Conservation (phyloP, 2,329 filamentous ascomycete genomes). For the Xylaria sp. region DNA sequence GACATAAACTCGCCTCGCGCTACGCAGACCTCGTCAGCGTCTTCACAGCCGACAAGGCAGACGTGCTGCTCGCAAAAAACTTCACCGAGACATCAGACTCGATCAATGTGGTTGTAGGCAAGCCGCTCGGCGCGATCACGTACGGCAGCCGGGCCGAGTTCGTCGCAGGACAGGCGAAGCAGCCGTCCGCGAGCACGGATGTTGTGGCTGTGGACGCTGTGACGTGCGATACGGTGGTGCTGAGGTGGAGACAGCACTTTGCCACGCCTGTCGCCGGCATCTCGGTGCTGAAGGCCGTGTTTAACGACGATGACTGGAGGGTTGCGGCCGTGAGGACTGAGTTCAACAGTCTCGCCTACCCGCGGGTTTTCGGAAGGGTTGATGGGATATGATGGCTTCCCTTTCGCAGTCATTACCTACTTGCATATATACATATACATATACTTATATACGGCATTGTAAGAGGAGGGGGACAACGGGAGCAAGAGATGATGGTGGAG, state of each 20-base stretch:
- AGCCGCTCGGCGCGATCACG: slow-evolving; percentile 48
- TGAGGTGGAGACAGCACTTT: too few species aligned
- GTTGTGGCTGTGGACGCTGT: slow-evolving; percentile 40
- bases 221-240: slow-evolving; percentile 42
- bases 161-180: slow-evolving; percentile 41
- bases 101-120: slow-evolving; percentile 49
- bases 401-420: too few species aligned
- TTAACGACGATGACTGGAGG: slow-evolving; percentile 42
- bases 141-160: slow-evolving; percentile 50
- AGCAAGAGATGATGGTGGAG: too few species aligned
- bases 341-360: slow-evolving; percentile 50
- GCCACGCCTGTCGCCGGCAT: too few species aligned
- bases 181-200: too few species aligned
- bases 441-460: too few species aligned
- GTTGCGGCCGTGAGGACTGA: slow-evolving; percentile 50
- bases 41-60: slow-evolving; percentile 29
- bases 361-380: too few species aligned
- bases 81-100: slow-evolving; percentile 52
- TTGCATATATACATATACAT: too few species aligned
- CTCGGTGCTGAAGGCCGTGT: too few species aligned
- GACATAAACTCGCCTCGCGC: slow-evolving; percentile 20
- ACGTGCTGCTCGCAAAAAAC: slow-evolving; percentile 40
- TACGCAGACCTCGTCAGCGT: slow-evolving; percentile 34
- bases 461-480: too few species aligned
- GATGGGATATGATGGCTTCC: too few species aligned